A percentile compares a stretch with the other conserved stretches of the same genome.
Conservation (phyloP, 2,329 filamentous ascomycete species). For the Akanthomyces muscarius region DNA sequence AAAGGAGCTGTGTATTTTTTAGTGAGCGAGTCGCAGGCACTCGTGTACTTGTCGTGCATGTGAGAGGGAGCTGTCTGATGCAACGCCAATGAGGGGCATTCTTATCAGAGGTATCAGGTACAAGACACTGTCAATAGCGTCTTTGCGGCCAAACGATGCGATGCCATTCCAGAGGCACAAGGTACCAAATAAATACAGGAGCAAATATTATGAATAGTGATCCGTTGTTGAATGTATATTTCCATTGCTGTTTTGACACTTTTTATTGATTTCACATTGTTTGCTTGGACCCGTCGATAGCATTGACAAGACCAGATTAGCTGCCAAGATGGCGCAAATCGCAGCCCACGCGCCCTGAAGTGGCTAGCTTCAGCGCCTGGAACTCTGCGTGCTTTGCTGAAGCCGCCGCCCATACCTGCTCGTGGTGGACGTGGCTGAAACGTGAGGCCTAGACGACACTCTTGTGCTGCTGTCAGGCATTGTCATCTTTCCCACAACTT, state of each 20-base stretch:
- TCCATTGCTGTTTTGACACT: neutral
- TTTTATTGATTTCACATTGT: neutral
- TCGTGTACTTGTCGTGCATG: neutral
- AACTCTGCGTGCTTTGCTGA: neutral
- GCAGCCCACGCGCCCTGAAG: neutral
- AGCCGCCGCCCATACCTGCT: neutral
- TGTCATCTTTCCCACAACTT: neutral
- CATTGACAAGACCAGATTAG: neutral
- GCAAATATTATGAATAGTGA: neutral
- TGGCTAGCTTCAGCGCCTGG: neutral
- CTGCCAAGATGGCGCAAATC: conserved; percentile 1
- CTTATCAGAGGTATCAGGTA: neutral
- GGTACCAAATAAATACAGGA: too few relatives aligned
- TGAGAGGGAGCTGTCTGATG: neutral
- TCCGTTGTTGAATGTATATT: too few relatives aligned
- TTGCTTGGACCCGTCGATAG: neutral
- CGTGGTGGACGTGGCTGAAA: neutral
- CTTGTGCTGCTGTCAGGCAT: neutral
- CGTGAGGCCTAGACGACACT: neutral
- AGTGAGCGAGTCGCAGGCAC: too few relatives aligned
- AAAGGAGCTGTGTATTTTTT: too few relatives aligned
- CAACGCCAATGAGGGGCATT: conserved; percentile 11
- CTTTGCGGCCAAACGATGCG: too few relatives aligned
- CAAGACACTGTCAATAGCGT: neutral
- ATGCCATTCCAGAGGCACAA: neutral